phyloP scores from a whole-genome alignment of 176 grass and related monocot species.

The Ampelocalamus luodianensis region DNA sequence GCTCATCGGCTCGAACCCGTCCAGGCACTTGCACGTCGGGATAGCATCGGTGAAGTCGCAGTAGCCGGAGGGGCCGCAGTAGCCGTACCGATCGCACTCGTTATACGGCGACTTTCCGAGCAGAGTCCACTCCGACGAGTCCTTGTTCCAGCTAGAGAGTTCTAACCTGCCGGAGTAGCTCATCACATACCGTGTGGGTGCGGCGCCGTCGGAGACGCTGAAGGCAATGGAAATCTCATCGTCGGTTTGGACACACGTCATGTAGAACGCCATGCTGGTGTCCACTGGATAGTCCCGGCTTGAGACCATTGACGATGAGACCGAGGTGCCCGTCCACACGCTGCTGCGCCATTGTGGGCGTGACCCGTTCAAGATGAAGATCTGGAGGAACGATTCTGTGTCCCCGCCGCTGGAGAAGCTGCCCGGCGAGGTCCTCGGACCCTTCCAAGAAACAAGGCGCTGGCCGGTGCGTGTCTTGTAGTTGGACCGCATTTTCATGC shows the following conservation, averaged over 20 bases:
- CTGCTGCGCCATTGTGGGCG: conserved; percentile 11
- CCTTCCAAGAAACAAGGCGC: conserved; percentile 35
- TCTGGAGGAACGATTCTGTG: not conserved
- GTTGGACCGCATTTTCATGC: conserved; percentile 26
- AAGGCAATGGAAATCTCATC: not conserved
- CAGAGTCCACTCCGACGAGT: not conserved
- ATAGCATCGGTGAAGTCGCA: conserved; percentile 25
- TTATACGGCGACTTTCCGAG: not conserved
- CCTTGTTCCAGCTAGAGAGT: conserved; percentile 28
- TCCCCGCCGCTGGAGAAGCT: conserved; percentile 21
- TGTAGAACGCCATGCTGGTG: not conserved
- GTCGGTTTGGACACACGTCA: not conserved
- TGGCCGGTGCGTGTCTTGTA: not conserved
- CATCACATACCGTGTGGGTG: not conserved
- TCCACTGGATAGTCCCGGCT: not conserved
- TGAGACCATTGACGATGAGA: not conserved
- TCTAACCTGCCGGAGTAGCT: conserved; percentile 14
- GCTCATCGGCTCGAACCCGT: conserved; percentile 44
- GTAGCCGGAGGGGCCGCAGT: conserved; percentile 38
- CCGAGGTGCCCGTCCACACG: conserved; percentile 48
- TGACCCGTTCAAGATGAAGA: not conserved
- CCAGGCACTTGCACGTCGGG: conserved; percentile 48
- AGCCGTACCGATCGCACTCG: conserved; percentile 21
- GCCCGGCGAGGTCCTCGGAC: conserved; percentile 2
- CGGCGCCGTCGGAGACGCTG: not conserved